Percentiles rank a stretch among this genome's conserved stretches.
These are phyloP conservation scores for Tremellales sp. DNA, from an alignment of 1,284 basidiomycete genomes.

Conservation along the genomic window DNA sequence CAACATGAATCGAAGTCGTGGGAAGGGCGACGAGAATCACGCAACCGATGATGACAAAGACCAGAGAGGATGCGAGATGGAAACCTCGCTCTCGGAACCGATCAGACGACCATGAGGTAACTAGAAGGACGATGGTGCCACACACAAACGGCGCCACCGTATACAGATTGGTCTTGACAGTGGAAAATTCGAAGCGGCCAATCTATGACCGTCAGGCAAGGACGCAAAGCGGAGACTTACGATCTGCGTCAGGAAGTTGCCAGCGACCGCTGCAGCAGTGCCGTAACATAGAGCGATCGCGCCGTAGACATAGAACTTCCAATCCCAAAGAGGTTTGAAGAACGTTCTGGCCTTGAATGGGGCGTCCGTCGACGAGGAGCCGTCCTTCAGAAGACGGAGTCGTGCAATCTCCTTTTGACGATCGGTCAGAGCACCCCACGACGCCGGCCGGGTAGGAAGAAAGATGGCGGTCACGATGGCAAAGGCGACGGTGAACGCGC, in stretches of 20 bases:
- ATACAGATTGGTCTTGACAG: conserved; percentile 33
- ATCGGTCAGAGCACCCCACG: conserved; percentile 14
- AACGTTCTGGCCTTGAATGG: conserved; percentile 15
- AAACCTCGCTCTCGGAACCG: conserved; percentile 25
- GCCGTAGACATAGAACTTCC: conserved; percentile 24
- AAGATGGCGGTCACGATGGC: conserved; percentile 15
- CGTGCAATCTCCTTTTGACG: conserved; percentile 22
- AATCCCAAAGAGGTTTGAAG: conserved; percentile 23
- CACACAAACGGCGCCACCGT: conserved; percentile 28
- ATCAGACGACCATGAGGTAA: conserved; percentile 23
- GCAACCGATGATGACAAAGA: conserved; percentile 20
- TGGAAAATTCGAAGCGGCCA: conserved; percentile 22
- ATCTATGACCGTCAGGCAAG: conserved; percentile 1
- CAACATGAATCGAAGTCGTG: conserved; percentile 12
- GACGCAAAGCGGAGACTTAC: neutral
- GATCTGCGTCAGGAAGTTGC: conserved; percentile 30
- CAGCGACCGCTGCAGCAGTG: conserved; percentile 16
- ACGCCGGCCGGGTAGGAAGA: conserved; percentile 12
- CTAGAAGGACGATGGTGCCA: conserved; percentile 18
- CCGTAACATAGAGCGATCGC: conserved; percentile 24
- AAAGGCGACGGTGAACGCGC: conserved; percentile 20
- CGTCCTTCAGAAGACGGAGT: conserved; percentile 19
- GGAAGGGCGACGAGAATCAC: conserved; percentile 22
- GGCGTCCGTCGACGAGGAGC: conserved; percentile 12
- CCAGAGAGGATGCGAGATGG: conserved; percentile 19